Percentiles rank a stretch among this genome's conserved stretches.
phyloP scores from a whole-genome alignment of 108 stramenopile genomes.

The Nitzschia putrida region DNA sequence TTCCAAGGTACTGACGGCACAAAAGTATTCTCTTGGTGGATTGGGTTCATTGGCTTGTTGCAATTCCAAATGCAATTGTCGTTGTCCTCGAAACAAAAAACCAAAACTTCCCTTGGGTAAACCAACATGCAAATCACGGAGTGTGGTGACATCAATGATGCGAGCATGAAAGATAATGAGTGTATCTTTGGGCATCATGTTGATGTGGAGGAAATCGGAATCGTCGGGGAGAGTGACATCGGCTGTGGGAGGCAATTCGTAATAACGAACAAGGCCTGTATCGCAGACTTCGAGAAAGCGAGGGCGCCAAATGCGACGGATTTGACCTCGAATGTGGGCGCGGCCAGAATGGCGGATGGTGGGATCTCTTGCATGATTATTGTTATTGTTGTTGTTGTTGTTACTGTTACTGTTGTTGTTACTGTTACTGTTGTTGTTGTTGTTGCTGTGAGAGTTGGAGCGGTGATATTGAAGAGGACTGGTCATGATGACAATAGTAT shows the following conservation, averaged over 20 bases:
- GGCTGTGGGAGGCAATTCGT: constrained; percentile 64
- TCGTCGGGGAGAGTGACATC: constrained; percentile 41
- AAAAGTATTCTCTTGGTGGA: constrained; percentile 71
- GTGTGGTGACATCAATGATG: constrained; percentile 76
- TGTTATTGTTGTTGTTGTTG: neutral
- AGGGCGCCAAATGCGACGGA: constrained; percentile 86
- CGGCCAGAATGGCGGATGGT: constrained; percentile 65
- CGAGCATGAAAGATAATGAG: constrained; percentile 63
- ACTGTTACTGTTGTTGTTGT: neutral
- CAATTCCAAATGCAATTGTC: constrained; percentile 27
- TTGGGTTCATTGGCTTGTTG: constrained; percentile 11
- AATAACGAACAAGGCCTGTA: constrained; percentile 78
- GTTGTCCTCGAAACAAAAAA: constrained; percentile 81
- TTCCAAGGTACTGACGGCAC: constrained; percentile 74
- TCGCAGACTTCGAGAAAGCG: constrained; percentile 78
- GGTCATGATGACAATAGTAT: no score
- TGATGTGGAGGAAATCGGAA: constrained; percentile 38
- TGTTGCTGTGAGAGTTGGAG: neutral
- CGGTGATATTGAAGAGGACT: neutral
- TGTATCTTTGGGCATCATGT: constrained; percentile 53
- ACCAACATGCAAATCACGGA: constrained; percentile 80
- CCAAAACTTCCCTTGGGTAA: constrained; percentile 74
- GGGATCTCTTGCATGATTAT: constrained; percentile 29
- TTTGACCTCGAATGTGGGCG: constrained; percentile 80
- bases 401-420: neutral